Percentiles rank a stretch among this genome's conserved stretches.
Conservation (phyloP, 2,329 filamentous ascomycete species). For the Aspergillus tamarii region DNA sequence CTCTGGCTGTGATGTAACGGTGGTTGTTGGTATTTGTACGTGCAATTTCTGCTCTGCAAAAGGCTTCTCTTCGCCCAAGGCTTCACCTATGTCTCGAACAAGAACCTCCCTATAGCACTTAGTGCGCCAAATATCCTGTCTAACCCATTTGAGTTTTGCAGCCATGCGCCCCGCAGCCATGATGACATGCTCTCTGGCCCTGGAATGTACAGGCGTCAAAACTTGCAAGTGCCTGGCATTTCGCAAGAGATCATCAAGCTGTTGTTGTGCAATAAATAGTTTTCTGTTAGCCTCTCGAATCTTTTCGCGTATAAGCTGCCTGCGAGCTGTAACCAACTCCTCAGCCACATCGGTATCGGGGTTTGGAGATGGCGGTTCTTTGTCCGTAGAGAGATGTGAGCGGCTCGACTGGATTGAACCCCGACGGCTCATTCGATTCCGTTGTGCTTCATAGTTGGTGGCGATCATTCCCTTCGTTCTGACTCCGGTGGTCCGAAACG, state of each 20-base stretch:
- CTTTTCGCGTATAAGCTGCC: slow-evolving; percentile 79
- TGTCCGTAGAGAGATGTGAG: slow-evolving; percentile 68
- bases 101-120: slow-evolving; percentile 91
- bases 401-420: slow-evolving; percentile 59
- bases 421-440: slow-evolving; percentile 62
- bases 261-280: slow-evolving; percentile 70
- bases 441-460: slow-evolving; percentile 81
- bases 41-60: slow-evolving; percentile 31
- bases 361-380: slow-evolving; percentile 73
- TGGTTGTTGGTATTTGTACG: slow-evolving; percentile 21
- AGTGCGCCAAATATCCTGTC: slow-evolving; percentile 89
- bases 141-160: slow-evolving; percentile 89
- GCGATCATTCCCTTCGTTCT: slow-evolving; percentile 86
- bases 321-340: slow-evolving; percentile 80
- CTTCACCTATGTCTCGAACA: slow-evolving; percentile 81
- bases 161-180: slow-evolving; percentile 80
- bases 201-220: slow-evolving; percentile 86
- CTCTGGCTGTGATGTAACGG: slow-evolving; percentile 21
- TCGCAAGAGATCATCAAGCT: slow-evolving; percentile 79
- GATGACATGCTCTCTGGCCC: slow-evolving; percentile 84
- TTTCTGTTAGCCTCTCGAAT: slow-evolving; percentile 83
- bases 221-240: slow-evolving; percentile 91
- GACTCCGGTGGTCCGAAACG: slow-evolving; percentile 89
- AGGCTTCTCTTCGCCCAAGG: slow-evolving; percentile 45
- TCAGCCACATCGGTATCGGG: slow-evolving; percentile 78